Evolutionary conservation across 805 yeast species (phyloP), one percentile per base, ranked within the genome.

Genomic region (Scheffersomyces coipomensis): DNA sequence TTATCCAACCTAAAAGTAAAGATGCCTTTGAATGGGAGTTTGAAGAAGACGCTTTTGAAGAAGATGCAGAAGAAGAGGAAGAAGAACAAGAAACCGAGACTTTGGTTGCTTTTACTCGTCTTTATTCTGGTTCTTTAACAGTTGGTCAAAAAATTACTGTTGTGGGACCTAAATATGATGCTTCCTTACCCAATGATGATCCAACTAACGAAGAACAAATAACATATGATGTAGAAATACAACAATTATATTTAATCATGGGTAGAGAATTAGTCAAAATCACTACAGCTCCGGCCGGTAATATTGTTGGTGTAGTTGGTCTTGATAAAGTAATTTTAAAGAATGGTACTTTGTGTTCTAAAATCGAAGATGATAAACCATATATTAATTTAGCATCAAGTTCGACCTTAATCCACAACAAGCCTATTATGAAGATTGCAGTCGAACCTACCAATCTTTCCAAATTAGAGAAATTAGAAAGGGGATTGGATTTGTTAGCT

Each of bases 401-500:
- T 12, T 62, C 73, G 1, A 60, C 71, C 1, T 62, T 69, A 46
- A 66, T 67, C 35, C 74, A 69, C 47, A 78, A 85, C n/a, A 86
- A 88, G 23, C 99, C 99, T 1, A 91, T 93, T 56, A 88, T 93
- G 49, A 80, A 89, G 48, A 96, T 93, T 23, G 97, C 99, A 0
- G 69, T 93, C n/a, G 99, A 93, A 57, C 97, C 99, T 1, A 83
- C 78, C 4, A 85, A 88, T 51, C 96, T 96, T 8, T 74, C 83
- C 35, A 82, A 88, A 49, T 77, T 89, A 73, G 81, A 77, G 33
- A 78, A 77, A 50, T 68, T 93, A 32, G 95, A 82, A 36, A 71
- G 73, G 21, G 99, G 99, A 0, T 69, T 93, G 43, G 81, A 80
- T 47, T 65, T 88, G 41, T 69, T 93, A 29, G 81, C 90, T 38